Evolutionary conservation across 1,139 yeast genomes (phyloP).

Genomic region (Taphrina betulina): DNA sequence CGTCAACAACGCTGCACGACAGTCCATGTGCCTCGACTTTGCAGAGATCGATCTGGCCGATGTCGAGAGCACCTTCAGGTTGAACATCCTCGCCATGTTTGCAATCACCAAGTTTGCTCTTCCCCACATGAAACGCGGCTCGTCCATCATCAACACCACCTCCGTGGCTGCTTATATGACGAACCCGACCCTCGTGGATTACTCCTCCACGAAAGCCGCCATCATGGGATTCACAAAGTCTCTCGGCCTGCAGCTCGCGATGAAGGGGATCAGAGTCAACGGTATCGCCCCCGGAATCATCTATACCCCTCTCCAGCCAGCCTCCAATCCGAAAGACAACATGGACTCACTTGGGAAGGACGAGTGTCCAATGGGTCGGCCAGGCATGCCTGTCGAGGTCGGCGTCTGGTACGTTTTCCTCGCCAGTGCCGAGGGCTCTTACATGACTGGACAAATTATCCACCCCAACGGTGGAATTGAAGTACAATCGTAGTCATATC

Average conservation of each 20-base stretch:
- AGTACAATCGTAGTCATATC: constrained; percentile 23
- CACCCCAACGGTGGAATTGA: constrained; percentile 23
- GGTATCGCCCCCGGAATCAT: constrained; percentile 73
- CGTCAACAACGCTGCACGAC: constrained; percentile 31
- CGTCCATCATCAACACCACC: constrained; percentile 32
- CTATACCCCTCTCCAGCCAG: constrained; percentile 51
- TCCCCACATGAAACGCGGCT: constrained; percentile 31
- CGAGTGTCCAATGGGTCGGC: constrained; percentile 28
- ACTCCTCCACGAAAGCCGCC: constrained; percentile 34
- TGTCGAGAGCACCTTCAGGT: constrained; percentile 84
- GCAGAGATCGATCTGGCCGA: constrained; percentile 63
- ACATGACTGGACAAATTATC: constrained; percentile 29
- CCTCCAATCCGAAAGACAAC: constrained; percentile 28
- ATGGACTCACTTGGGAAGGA: constrained; percentile 28
- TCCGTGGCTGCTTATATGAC: constrained; percentile 32
- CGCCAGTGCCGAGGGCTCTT: constrained; percentile 28
- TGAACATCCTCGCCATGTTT: constrained; percentile 42
- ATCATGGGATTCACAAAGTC: constrained; percentile 53
- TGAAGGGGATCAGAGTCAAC: constrained; percentile 55
- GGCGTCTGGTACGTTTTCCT: constrained; percentile 32
- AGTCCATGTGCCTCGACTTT: constrained; percentile 26
- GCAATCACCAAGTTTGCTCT: constrained; percentile 31
- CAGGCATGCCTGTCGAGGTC: constrained; percentile 32
- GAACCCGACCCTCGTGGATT: constrained; percentile 25
- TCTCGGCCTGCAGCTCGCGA: constrained; percentile 61